Evolutionary conservation across 257 asterid species (phyloP), one percentile per base, ranked within the genome.

Genomic region (Plectranthus barbatus): DNA sequence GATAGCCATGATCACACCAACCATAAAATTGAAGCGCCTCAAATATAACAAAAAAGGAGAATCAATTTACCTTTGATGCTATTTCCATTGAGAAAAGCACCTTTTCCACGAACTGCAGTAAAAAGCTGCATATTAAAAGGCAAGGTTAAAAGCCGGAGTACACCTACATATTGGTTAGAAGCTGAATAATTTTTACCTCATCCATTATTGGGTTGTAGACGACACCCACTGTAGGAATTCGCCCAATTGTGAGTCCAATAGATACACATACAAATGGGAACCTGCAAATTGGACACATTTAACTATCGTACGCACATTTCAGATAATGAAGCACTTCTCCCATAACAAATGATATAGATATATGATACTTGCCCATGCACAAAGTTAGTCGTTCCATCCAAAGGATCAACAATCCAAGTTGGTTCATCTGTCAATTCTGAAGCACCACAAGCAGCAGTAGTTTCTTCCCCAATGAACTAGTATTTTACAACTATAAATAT

Each of bases 401-500:
- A 75, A 41, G 99, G 99, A 78, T 92, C 99, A 71, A 89, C 99
- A 50, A 92, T 80, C 99, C 99, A 92, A 63, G 97, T 92, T 26
- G 99, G 97, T 48, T 85, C 95, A 59, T 87, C 92, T 10, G 97
- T 93, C 78, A 93, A 80, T 74, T 75, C 88, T 50, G 84, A 64
- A 40, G 29, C 74, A 9, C 97, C 97, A 67, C 13, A 62, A 60
- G 97, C 90, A 79, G 97, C 96, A 29, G 97, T 87, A 3, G 95
- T 93, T 77, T 93, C 99, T 81, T 93, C 97, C 60, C 99, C 97
- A 57, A 93, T 93, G 82, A 90, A 85, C 97, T n/a, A n/a, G n/a
- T n/a, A n/a, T n/a, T n/a, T n/a, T 93, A 58, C n/a, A 62, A 1
- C 8, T 56, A 62, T 18, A 68, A 17, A 46, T 18, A 49, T 4